Percentiles rank a stretch among this genome's conserved stretches.
Evolutionary conservation across 148 eudicot genomes (phyloP).

Genomic region (Camellia lanceoleosa): DNA sequence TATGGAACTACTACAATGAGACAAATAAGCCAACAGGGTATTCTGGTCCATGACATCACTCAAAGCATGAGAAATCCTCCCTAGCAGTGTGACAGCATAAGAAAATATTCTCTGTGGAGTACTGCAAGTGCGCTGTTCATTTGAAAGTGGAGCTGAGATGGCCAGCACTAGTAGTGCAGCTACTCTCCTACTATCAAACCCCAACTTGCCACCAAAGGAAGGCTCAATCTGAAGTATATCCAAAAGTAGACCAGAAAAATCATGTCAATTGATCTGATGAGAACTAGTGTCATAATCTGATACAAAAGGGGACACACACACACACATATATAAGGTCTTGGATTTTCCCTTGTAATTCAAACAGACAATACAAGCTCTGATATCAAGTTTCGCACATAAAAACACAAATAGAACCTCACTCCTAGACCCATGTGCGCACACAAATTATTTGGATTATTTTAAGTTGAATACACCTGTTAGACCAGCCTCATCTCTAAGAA

Average conservation of each 20-base stretch:
- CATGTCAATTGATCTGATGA: conserved; percentile 9
- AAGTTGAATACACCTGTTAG: not conserved
- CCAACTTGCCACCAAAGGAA: conserved; percentile 43
- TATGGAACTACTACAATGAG: conserved; percentile 48
- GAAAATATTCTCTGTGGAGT: conserved; percentile 62
- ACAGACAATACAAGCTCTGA: not conserved
- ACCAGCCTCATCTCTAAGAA: not conserved
- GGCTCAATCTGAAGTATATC: conserved; percentile 53
- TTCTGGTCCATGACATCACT: conserved; percentile 46
- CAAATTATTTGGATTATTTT: not conserved
- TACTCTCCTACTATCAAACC: conserved; percentile 41
- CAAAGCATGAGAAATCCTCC: conserved; percentile 62
- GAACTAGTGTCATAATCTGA: conserved; percentile 1
- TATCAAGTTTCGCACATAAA: not conserved
- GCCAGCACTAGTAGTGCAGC: conserved; percentile 68
- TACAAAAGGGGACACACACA: not conserved
- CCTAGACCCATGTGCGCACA: not conserved
- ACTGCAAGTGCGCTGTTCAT: conserved; percentile 33
- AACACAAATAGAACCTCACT: not conserved
- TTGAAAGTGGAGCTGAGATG: conserved; percentile 69
- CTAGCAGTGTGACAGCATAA: conserved; percentile 63
- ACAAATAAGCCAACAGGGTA: conserved; percentile 57
- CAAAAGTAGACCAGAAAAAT: conserved; percentile 14
- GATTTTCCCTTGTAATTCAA: not conserved
- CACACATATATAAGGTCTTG: not conserved